Evolutionary conservation across 768 basidiomycete species (phyloP).

Genomic region (Tylopilus plumbeoviolaceoides): DNA sequence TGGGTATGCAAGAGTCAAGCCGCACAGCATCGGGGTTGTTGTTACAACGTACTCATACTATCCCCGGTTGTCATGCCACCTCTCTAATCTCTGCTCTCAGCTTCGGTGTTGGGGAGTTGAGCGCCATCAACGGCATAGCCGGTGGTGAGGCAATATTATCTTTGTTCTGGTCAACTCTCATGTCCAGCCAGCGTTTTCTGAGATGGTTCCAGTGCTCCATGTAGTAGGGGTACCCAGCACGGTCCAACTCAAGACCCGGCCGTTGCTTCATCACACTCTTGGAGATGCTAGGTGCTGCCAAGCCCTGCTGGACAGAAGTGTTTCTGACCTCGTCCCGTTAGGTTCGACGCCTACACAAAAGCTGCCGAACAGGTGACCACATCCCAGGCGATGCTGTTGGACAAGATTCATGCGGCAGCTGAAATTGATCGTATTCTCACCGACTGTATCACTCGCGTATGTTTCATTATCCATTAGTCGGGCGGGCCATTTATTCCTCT

Average conservation of each 20-base stretch:
- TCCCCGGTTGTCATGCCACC: background rate
- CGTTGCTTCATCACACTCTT: conserved; percentile 84
- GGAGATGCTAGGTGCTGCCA: conserved; percentile 65
- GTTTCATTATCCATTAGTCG: conserved; percentile 3
- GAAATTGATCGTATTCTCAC: conserved; percentile 79
- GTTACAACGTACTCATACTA: conserved; percentile 68
- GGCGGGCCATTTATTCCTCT: background rate
- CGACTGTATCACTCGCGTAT: conserved; percentile 57
- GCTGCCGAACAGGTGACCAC: conserved; percentile 73
- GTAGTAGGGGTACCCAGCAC: conserved; percentile 83
- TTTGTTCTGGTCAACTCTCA: conserved; percentile 3
- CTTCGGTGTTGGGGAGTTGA: conserved; percentile 93
- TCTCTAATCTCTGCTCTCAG: conserved; percentile 30
- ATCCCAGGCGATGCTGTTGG: conserved; percentile 58
- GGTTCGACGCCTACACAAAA: conserved; percentile 76
- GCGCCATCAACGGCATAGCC: conserved; percentile 81
- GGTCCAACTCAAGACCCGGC: conserved; percentile 61
- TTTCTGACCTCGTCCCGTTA: conserved; percentile 21
- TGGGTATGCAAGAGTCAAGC: conserved; percentile 88
- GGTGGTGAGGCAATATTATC: conserved; percentile 43
- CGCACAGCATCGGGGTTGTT: conserved; percentile 64
- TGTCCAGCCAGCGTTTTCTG: conserved; percentile 57
- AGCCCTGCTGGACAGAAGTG: background rate
- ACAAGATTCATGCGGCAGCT: conserved; percentile 50
- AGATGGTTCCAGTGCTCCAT: conserved; percentile 88